Evolutionary conservation across 2,329 filamentous ascomycete species (phyloP).

Genomic region (Sporothrix pallida): DNA sequence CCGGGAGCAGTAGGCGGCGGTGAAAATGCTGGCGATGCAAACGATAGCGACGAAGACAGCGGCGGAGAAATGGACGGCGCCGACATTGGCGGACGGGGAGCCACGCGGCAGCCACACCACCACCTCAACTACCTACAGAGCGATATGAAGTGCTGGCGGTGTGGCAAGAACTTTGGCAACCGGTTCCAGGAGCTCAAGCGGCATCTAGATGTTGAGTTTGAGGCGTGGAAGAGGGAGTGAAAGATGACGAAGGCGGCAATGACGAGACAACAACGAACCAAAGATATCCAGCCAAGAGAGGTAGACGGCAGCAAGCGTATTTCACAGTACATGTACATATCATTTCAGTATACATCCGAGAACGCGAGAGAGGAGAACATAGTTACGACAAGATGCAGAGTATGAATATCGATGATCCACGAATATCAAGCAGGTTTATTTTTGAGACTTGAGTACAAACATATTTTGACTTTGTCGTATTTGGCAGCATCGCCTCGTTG

Average conservation of each 20-base stretch:
- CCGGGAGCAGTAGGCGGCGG: not conserved
- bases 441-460: not conserved
- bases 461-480: not conserved
- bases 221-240: slow-evolving; percentile 55
- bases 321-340: slow-evolving; percentile 7
- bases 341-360: not conserved
- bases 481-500: too few relatives aligned
- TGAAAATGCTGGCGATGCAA: not conserved
- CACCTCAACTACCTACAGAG: slow-evolving; percentile 12
- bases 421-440: not conserved
- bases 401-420: not conserved
- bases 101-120: not conserved
- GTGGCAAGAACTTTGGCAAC: slow-evolving; percentile 74
- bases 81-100: not conserved
- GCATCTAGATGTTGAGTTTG: slow-evolving; percentile 68
- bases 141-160: slow-evolving; percentile 84
- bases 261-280: not conserved
- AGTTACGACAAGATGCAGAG: not conserved
- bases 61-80: not conserved
- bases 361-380: not conserved
- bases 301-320: not conserved
- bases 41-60: not conserved
- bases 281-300: not conserved
- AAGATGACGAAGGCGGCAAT: too few relatives aligned
- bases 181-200: slow-evolving; percentile 74